Evolutionary conservation across 176 grass and related monocot species (phyloP).

Genomic region (Pontederia crassipes): DNA sequence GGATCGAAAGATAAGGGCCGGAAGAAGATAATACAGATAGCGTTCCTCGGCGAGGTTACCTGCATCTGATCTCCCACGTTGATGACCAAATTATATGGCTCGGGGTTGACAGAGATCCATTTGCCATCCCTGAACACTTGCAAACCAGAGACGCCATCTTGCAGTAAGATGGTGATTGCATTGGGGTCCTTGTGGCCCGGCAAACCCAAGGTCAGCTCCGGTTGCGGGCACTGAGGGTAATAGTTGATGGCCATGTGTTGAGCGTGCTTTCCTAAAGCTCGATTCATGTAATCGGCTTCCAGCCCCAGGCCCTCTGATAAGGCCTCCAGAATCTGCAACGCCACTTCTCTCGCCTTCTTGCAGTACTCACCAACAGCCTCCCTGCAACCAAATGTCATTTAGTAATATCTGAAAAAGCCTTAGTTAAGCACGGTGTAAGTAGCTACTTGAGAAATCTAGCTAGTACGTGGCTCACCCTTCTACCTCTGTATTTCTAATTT

Average conservation of each 20-base stretch:
- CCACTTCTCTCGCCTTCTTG: slow-evolving; percentile 45
- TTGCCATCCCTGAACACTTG: slow-evolving; percentile 43
- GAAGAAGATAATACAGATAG: too few relatives aligned
- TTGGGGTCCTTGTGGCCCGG: slow-evolving; percentile 85
- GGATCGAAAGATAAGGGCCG: too few relatives aligned
- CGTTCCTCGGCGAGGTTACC: slow-evolving; percentile 2
- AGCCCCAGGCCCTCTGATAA: slow-evolving; percentile 67
- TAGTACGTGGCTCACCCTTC: too few relatives aligned
- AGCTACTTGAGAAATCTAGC: too few relatives aligned
- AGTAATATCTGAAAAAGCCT: too few relatives aligned
- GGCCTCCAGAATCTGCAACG: slow-evolving; percentile 43
- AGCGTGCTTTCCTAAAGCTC: slow-evolving; percentile 54
- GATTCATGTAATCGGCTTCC: slow-evolving; percentile 55
- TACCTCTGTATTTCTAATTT: too few relatives aligned
- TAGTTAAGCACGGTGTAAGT: too few relatives aligned
- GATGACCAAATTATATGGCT: slow-evolving; percentile 53
- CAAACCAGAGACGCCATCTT: slow-evolving; percentile 73
- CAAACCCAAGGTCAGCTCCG: slow-evolving; percentile 76
- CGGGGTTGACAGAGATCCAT: slow-evolving; percentile 61
- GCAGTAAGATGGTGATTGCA: slow-evolving; percentile 71
- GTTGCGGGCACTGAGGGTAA: slow-evolving; percentile 80
- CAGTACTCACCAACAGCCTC: slow-evolving; percentile 57
- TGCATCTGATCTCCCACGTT: slow-evolving; percentile 83
- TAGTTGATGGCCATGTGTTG: slow-evolving; percentile 97
- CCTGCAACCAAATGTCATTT: too few relatives aligned